Evolutionary conservation across 345 rosid species (phyloP).

Genomic region (Passiflora organensis): DNA sequence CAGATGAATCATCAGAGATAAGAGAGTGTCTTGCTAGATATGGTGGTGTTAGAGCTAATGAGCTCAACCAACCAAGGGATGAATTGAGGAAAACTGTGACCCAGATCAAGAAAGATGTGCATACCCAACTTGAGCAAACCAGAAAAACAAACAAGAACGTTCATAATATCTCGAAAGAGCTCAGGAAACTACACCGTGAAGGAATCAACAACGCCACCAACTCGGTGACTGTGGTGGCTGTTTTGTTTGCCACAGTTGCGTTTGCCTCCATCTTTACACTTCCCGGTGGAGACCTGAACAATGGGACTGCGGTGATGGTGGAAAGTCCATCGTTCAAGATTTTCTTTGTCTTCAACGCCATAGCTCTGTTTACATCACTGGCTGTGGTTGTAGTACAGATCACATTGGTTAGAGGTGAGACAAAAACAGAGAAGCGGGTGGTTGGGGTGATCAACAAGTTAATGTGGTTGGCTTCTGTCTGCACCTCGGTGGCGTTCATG

Average conservation of each 20-base stretch:
- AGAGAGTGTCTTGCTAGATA: conserved; percentile 56
- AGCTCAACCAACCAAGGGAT: conserved; percentile 93
- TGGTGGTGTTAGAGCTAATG: conserved; percentile 88
- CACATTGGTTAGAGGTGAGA: conserved; percentile 90
- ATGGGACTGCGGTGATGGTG: conserved; percentile 68
- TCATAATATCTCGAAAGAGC: conserved; percentile 89
- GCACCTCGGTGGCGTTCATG: conserved; percentile 92
- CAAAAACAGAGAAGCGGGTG: conserved; percentile 86
- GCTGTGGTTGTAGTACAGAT: conserved; percentile 98
- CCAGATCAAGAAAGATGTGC: conserved; percentile 92
- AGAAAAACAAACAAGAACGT: conserved; percentile 91
- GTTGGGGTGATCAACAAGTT: conserved; percentile 85
- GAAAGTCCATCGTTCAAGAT: conserved; percentile 61
- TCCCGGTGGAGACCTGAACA: conserved; percentile 67
- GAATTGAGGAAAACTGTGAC: conserved; percentile 86
- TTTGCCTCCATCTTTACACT: conserved; percentile 96
- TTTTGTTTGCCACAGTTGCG: conserved; percentile 91
- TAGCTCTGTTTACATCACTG: conserved; percentile 85
- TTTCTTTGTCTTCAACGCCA: conserved; percentile 84
- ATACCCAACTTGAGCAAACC: conserved; percentile 91
- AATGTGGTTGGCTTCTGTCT: conserved; percentile 96
- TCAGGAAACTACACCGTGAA: conserved; percentile 89
- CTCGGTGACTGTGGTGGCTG: conserved; percentile 96
- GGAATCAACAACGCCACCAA: conserved; percentile 96
- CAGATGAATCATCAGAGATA: conserved; percentile 73